A percentile compares a stretch with the other conserved stretches of the same genome.
phyloP scores from a whole-genome alignment of 495 filamentous ascomycete species.

The Astrocystis sublimbata region DNA sequence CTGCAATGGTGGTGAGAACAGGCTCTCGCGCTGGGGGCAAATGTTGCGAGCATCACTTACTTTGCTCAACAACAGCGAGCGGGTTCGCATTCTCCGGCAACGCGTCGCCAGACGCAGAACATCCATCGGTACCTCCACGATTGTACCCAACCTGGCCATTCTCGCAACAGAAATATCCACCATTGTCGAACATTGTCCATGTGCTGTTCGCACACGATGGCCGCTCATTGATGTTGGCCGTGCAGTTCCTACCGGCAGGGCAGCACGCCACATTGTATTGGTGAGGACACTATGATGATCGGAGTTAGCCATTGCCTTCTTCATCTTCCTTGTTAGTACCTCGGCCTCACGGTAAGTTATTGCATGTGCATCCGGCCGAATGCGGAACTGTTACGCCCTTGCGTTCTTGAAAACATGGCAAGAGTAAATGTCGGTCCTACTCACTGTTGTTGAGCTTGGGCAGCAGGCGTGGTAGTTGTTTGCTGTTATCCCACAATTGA shows the following conservation, averaged over 20 bases:
- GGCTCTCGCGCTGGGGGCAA: not conserved
- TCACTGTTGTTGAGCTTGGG: conserved; percentile 17
- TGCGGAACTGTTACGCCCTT: not conserved
- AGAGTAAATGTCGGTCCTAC: not conserved
- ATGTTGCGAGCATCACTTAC: conserved; percentile 8
- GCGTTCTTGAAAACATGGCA: not conserved
- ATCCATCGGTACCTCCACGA: conserved; percentile 12
- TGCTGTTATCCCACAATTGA: conserved; percentile 20
- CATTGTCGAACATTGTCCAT: conserved; percentile 26
- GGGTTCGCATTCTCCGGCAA: conserved; percentile 19
- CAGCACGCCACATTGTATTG: conserved; percentile 25
- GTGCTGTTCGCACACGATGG: conserved; percentile 22
- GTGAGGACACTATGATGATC: conserved; percentile 2
- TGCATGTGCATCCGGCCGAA: not conserved
- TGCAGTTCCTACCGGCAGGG: conserved; percentile 18
- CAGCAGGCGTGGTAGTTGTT: conserved; percentile 21
- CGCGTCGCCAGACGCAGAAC: conserved; percentile 13
- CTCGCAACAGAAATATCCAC: conserved; percentile 24
- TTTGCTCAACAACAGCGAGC: conserved; percentile 20
- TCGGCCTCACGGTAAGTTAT: not conserved
- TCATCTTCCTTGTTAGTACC: not conserved
- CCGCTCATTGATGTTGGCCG: conserved; percentile 11
- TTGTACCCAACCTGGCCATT: conserved; percentile 20
- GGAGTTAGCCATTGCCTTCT: not conserved
- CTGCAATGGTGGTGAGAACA: not conserved